phyloP scores from a whole-genome alignment of 2,329 filamentous ascomycete genomes.

The Aureobasidium lini region DNA sequence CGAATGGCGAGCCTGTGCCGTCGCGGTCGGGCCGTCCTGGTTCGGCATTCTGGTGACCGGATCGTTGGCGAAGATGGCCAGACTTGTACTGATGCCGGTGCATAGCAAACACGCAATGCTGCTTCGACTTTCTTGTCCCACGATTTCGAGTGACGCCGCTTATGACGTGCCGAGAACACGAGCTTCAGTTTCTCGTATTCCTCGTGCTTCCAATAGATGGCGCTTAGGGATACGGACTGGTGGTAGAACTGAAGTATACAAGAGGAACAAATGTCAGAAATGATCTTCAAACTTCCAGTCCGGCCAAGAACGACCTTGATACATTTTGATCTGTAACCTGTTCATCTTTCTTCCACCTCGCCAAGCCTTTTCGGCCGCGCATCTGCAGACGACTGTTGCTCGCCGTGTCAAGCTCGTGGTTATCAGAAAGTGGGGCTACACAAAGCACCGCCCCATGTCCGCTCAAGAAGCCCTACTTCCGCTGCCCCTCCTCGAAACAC shows the following conservation, averaged over 20 bases:
- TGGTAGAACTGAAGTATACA: background rate
- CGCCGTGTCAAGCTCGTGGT: slow-evolving; percentile 1
- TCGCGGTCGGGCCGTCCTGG: background rate
- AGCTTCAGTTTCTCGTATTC: background rate
- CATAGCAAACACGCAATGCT: slow-evolving; percentile 1
- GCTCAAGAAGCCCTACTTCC: background rate
- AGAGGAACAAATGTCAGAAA: background rate
- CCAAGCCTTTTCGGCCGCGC: background rate
- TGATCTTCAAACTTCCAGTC: background rate
- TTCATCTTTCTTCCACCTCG: background rate
- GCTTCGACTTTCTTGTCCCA: background rate
- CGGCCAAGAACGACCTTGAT: background rate
- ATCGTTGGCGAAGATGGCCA: slow-evolving; percentile 22
- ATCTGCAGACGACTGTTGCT: background rate
- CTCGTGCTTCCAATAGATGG: too few relatives aligned
- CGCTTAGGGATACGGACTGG: too few relatives aligned
- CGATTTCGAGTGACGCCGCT: background rate
- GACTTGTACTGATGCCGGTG: slow-evolving; percentile 12
- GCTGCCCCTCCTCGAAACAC: background rate
- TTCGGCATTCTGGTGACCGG: slow-evolving; percentile 17
- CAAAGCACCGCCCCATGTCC: background rate
- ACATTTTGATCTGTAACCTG: background rate
- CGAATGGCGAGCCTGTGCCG: slow-evolving; percentile 1
- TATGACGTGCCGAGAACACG: slow-evolving; percentile 1
- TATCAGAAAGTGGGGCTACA: slow-evolving; percentile 1